These are phyloP conservation scores for Kodamaea sagamina DNA, from an alignment of 805 yeast species.

Conservation along the genomic window DNA sequence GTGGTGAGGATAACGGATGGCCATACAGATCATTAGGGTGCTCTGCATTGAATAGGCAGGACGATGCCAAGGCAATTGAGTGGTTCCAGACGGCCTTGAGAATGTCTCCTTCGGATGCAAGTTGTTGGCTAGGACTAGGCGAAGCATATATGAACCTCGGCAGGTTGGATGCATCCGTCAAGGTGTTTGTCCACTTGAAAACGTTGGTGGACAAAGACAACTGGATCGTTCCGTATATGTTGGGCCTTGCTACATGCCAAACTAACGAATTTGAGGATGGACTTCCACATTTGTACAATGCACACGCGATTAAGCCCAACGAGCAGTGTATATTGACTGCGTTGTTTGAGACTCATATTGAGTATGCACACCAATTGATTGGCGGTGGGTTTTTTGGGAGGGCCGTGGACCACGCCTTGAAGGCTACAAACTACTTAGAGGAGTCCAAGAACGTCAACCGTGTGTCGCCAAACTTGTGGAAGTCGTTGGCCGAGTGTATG, in stretches of 20 bases:
- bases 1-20: conserved; percentile 60
- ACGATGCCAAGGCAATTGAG: conserved; percentile 78
- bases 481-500: conserved; percentile 58
- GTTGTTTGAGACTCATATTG: conserved; percentile 57
- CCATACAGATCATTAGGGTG: conserved; percentile 88
- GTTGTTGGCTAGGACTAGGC: conserved; percentile 96
- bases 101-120: conserved; percentile 61
- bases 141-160: conserved; percentile 89
- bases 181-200: conserved; percentile 69
- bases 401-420: conserved; percentile 51
- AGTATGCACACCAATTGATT: conserved; percentile 54
- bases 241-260: conserved; percentile 64
- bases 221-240: conserved; percentile 65
- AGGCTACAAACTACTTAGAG: conserved; percentile 47
- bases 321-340: conserved; percentile 53
- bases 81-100: conserved; percentile 87
- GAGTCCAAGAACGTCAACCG: conserved; percentile 38
- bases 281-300: conserved; percentile 43
- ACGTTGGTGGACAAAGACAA: conserved; percentile 45
- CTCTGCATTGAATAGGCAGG: conserved; percentile 66
- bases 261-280: conserved; percentile 70
- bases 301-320: conserved; percentile 46
- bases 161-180: conserved; percentile 78
- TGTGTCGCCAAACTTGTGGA: conserved; percentile 64
- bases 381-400: conserved; percentile 66